phyloP scores from a whole-genome alignment of 192 early-diverging fungal species.

The Linnemannia hyalina region DNA sequence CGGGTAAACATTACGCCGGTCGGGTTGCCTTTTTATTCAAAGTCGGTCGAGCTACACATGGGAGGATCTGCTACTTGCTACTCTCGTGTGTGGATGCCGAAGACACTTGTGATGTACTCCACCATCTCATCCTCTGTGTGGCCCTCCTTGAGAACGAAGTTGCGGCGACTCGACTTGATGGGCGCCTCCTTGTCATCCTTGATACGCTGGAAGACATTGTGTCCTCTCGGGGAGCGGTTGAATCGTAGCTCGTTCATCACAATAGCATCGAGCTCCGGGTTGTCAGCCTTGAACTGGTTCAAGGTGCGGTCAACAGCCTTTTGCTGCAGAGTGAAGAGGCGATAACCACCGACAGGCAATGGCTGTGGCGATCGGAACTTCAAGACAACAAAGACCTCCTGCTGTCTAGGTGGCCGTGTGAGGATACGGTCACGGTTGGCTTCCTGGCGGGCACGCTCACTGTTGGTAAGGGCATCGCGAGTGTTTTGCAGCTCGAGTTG shows the following conservation, averaged over 20 bases:
- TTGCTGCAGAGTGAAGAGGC: conserved; percentile 18
- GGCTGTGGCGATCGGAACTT: conserved; percentile 23
- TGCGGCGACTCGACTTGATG: conserved; percentile 30
- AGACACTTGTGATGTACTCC: conserved; percentile 18
- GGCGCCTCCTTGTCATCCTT: conserved; percentile 20
- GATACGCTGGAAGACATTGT: conserved; percentile 7
- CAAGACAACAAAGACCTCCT: conserved; percentile 23
- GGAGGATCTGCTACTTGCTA: neutral
- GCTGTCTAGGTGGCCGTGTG: too few relatives aligned
- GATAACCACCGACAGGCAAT: conserved; percentile 17
- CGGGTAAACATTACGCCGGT: too few relatives aligned
- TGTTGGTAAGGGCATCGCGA: too few relatives aligned
- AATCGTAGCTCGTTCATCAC: conserved; percentile 30
- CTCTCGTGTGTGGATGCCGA: conserved; percentile 20
- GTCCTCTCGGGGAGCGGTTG: conserved; percentile 20
- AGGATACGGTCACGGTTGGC: too few relatives aligned
- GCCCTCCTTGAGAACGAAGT: conserved; percentile 19
- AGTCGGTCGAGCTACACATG: too few relatives aligned
- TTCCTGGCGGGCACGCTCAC: too few relatives aligned
- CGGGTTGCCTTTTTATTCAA: too few relatives aligned
- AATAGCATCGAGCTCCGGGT: too few relatives aligned
- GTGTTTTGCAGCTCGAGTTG: too few relatives aligned
- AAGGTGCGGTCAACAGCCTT: too few relatives aligned
- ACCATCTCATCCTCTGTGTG: conserved; percentile 26
- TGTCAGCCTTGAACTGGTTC: too few relatives aligned